Evolutionary conservation across 768 basidiomycete genomes (phyloP).

Genomic region (Amanita rubescens): DNA sequence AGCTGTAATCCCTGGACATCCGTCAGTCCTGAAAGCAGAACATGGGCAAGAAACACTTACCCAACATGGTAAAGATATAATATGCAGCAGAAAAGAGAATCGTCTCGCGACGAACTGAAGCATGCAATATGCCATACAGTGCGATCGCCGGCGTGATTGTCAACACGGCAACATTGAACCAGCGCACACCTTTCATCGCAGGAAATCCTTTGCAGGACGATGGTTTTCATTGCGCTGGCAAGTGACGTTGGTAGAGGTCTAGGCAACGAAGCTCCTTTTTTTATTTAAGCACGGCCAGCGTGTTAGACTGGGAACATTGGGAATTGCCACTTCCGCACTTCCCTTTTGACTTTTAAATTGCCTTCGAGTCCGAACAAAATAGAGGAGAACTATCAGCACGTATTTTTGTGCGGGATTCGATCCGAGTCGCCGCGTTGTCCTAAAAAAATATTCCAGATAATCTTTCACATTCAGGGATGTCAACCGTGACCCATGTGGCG

Average conservation of each 20-base stretch:
- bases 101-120: slow-evolving; percentile 43
- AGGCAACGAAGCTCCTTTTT: background rate
- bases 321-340: background rate
- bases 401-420: background rate
- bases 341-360: slow-evolving; percentile 1
- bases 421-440: background rate
- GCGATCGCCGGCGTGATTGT: slow-evolving; percentile 65
- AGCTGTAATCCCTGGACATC: slow-evolving; percentile 40
- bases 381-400: background rate
- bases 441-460: background rate
- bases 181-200: slow-evolving; percentile 48
- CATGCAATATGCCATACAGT: slow-evolving; percentile 55
- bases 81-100: slow-evolving; percentile 55
- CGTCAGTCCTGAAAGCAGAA: slow-evolving; percentile 7
- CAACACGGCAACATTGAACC: slow-evolving; percentile 73
- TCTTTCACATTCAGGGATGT: background rate
- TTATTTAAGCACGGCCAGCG: background rate
- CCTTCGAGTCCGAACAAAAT: background rate
- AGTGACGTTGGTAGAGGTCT: background rate
- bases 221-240: background rate
- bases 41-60: slow-evolving; percentile 28
- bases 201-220: slow-evolving; percentile 31
- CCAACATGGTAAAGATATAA: slow-evolving; percentile 85
- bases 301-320: background rate
- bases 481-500: background rate